These are phyloP conservation scores for Acanthamoeba polyphaga DNA, from an alignment of 208 protist genomes.

Conservation along the genomic window DNA sequence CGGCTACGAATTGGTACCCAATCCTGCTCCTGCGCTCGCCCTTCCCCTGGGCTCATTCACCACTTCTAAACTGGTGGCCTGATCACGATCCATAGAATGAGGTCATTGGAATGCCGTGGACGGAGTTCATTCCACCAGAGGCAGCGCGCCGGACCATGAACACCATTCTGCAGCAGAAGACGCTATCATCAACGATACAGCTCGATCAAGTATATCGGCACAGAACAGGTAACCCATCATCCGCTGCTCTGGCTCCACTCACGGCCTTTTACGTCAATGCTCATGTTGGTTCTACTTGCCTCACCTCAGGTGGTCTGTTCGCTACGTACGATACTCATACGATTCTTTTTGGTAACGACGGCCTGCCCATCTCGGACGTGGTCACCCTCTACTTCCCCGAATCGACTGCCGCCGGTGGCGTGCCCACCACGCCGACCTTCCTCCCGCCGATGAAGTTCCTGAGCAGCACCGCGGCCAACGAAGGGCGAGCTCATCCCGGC, in stretches of 20 bases:
- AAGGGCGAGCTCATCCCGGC: background rate
- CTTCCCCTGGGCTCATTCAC: background rate
- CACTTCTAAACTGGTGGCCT: background rate
- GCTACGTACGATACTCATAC: conserved; percentile 71
- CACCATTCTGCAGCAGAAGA: conserved; percentile 55
- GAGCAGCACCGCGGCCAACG: background rate
- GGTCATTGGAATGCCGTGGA: conserved; percentile 74
- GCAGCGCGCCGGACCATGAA: conserved; percentile 67
- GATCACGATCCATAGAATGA: conserved; percentile 21
- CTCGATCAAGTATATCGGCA: conserved; percentile 72
- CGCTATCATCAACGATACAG: conserved; percentile 11
- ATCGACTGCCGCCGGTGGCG: background rate
- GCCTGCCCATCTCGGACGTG: conserved; percentile 47
- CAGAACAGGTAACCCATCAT: background rate
- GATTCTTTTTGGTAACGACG: conserved; percentile 64
- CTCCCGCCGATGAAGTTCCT: conserved; percentile 33
- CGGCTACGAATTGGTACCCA: conserved; percentile 64
- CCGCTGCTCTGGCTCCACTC: background rate
- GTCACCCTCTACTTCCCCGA: conserved; percentile 58
- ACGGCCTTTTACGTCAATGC: background rate
- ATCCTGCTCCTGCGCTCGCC: background rate
- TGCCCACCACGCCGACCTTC: background rate
- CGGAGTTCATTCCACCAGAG: conserved; percentile 71
- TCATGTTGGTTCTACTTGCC: background rate
- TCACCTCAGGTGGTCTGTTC: conserved; percentile 48